Conservation (phyloP, 768 basidiomycete genomes). For the Kwoniella europaea region DNA sequence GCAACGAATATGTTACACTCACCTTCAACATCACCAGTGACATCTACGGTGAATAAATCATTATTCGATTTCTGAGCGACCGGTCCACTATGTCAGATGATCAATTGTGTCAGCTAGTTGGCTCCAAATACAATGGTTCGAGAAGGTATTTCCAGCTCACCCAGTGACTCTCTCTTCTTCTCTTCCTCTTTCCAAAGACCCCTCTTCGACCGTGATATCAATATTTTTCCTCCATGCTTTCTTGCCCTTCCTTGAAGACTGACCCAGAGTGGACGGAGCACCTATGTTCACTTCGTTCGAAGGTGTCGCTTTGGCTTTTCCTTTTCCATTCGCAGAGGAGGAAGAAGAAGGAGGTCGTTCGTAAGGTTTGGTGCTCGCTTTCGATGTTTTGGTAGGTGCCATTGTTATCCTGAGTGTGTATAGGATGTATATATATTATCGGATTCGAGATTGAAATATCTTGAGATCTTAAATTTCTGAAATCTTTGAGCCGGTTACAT, state of each 20-base stretch:
- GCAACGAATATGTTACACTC: slow-evolving; percentile 33
- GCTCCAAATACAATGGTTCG: not conserved
- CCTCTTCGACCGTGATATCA: slow-evolving; percentile 78
- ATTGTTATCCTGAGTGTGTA: not conserved
- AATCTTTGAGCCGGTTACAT: not conserved
- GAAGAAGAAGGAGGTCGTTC: slow-evolving; percentile 16
- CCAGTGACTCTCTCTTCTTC: slow-evolving; percentile 81
- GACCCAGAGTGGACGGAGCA: slow-evolving; percentile 60
- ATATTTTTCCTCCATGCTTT: slow-evolving; percentile 92
- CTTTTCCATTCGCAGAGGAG: slow-evolving; percentile 9
- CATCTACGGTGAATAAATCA: slow-evolving; percentile 80
- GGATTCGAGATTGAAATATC: too few relatives aligned
- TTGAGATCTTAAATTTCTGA: too few relatives aligned
- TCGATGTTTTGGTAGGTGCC: slow-evolving; percentile 4
- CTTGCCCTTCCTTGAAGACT: slow-evolving; percentile 86
- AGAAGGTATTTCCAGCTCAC: slow-evolving; percentile 60
- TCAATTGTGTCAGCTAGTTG: not conserved
- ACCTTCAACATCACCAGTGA: slow-evolving; percentile 77
- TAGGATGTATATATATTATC: too few relatives aligned
- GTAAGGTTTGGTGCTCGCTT: slow-evolving; percentile 20
- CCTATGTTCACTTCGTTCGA: slow-evolving; percentile 39
- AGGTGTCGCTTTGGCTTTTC: slow-evolving; percentile 19
- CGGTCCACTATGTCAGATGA: slow-evolving; percentile 1
- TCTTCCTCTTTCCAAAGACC: slow-evolving; percentile 73
- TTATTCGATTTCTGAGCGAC: slow-evolving; percentile 60